phyloP scores from a whole-genome alignment of 2,329 filamentous ascomycete genomes.

The Acrocalymma vagum region DNA sequence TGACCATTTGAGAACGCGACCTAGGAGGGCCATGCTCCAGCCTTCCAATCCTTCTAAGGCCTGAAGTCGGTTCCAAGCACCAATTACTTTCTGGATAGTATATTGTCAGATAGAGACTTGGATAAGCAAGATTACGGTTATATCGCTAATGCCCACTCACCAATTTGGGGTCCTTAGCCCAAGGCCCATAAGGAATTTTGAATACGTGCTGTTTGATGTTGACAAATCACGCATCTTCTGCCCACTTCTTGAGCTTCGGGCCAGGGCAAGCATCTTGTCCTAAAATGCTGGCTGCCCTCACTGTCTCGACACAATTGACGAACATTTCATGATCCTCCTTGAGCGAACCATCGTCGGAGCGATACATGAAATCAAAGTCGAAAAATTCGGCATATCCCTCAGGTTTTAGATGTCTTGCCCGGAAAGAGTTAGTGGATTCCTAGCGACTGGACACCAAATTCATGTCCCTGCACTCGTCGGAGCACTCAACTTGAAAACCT shows the following conservation, averaged over 20 bases:
- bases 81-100: conserved; percentile 9
- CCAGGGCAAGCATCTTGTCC: conserved; percentile 20
- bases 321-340: conserved; percentile 9
- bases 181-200: conserved; percentile 24
- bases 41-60: conserved; percentile 42
- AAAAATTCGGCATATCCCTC: conserved; percentile 61
- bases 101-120: conserved; percentile 3
- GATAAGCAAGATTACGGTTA: conserved; percentile 59
- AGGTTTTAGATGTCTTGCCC: conserved; percentile 48
- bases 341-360: conserved; percentile 42
- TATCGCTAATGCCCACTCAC: conserved; percentile 54
- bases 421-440: conserved; percentile 1
- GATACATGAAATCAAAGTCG: conserved; percentile 53
- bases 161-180: conserved; percentile 26
- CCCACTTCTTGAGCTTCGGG: conserved; percentile 47
- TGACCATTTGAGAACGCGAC: conserved; percentile 18
- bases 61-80: conserved; percentile 12
- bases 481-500: conserved; percentile 50
- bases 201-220: conserved; percentile 45
- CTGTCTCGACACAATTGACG: conserved; percentile 15
- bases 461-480: neutral
- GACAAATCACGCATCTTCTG: conserved; percentile 53
- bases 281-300: conserved; percentile 19
- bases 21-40: conserved; percentile 51
- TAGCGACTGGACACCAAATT: neutral